Evolutionary conservation across 345 rosid species (phyloP).

Genomic region (Mallotus nudiflorus): DNA sequence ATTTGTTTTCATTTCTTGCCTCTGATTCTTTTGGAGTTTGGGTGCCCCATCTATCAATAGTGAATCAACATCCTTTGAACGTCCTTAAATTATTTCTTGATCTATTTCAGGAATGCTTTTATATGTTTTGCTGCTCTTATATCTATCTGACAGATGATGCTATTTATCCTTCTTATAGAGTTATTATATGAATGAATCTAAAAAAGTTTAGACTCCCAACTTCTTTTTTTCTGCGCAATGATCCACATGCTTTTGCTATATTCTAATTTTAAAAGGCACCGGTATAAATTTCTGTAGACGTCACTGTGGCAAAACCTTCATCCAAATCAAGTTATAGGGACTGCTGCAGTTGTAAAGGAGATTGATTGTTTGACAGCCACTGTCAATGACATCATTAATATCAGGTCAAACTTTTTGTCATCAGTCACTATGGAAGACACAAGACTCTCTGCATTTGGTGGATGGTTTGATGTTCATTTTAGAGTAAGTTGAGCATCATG

Average conservation of each 20-base stretch:
- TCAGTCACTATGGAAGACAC: slow-evolving; percentile 44
- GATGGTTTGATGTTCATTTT: slow-evolving; percentile 99
- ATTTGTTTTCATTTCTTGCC: not conserved
- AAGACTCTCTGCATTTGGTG: slow-evolving; percentile 77
- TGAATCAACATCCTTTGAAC: not conserved
- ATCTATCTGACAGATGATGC: not conserved
- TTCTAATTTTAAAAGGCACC: slow-evolving; percentile 5
- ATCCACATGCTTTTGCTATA: not conserved
- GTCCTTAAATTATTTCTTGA: not conserved
- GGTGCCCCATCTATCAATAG: not conserved
- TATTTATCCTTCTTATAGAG: not conserved
- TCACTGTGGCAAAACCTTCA: slow-evolving; percentile 93
- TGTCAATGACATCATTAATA: slow-evolving; percentile 62
- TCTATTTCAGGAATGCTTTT: not conserved
- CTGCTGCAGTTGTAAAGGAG: slow-evolving; percentile 66
- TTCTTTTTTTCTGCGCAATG: not conserved
- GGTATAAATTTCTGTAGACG: slow-evolving; percentile 46
- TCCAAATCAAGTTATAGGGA: slow-evolving; percentile 86
- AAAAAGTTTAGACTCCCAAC: not conserved
- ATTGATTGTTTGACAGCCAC: slow-evolving; percentile 86
- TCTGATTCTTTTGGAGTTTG: not conserved
- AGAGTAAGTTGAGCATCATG: slow-evolving; percentile 53
- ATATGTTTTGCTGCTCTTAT: not conserved
- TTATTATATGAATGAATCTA: not conserved
- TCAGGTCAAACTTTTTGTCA: slow-evolving; percentile 60